Percentiles rank a stretch among this genome's conserved stretches.
Evolutionary conservation across 2,329 filamentous ascomycete genomes (phyloP).

Genomic region (Diaporthe helianthi): DNA sequence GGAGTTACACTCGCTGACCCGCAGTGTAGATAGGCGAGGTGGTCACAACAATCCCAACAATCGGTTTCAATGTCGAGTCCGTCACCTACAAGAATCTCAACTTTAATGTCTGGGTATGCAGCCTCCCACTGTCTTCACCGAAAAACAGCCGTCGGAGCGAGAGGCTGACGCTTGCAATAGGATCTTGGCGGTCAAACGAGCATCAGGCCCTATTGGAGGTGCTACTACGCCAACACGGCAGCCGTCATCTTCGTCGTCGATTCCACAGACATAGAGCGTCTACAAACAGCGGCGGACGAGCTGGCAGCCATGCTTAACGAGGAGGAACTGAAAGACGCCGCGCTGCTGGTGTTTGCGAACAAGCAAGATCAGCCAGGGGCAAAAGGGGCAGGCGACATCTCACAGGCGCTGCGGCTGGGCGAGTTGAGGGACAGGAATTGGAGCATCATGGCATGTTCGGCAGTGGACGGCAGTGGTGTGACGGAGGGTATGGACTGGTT

Average conservation of each 20-base stretch:
- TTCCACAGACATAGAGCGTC: constrained; percentile 93
- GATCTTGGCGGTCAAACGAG: constrained; percentile 98
- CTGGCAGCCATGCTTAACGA: constrained; percentile 95
- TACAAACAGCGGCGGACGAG: constrained; percentile 92
- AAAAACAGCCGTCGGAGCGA: constrained; percentile 31
- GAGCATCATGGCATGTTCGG: constrained; percentile 98
- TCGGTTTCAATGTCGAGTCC: constrained; percentile 99
- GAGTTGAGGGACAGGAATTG: constrained; percentile 96
- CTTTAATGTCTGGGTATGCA: constrained; percentile 94
- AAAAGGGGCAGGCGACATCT: constrained; percentile 96
- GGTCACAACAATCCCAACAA: constrained; percentile 98
- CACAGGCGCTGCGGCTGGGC: constrained; percentile 86
- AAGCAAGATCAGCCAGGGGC: constrained; percentile 98
- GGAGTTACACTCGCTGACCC: constrained; percentile 28
- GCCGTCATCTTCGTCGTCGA: constrained; percentile 99
- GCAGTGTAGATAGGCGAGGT: constrained; percentile 87
- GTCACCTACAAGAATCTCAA: constrained; percentile 98
- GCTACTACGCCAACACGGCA: constrained; percentile 98
- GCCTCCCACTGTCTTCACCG: no score
- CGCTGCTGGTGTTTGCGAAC: constrained; percentile 94
- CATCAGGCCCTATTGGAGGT: constrained; percentile 98
- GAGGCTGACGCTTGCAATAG: constrained; percentile 48
- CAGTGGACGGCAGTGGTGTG: constrained; percentile 92
- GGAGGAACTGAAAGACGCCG: constrained; percentile 92
- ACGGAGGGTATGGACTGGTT: constrained; percentile 99